These are phyloP conservation scores for Lactarius deliciosus DNA, from an alignment of 768 basidiomycete species.

Conservation along the genomic window DNA sequence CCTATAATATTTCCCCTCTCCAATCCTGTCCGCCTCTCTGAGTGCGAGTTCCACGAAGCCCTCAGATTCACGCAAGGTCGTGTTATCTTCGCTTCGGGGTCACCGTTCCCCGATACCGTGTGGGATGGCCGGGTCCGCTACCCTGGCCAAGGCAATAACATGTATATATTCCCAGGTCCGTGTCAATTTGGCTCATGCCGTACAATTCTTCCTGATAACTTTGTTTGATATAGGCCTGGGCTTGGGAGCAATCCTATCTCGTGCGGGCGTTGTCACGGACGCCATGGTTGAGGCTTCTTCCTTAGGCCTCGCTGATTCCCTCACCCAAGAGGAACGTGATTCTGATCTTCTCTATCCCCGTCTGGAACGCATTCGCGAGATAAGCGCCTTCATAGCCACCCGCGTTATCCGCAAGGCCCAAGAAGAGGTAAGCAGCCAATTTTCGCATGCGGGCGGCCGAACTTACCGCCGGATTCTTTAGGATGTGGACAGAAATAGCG, in stretches of 20 bases:
- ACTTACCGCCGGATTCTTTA: conserved; percentile 23
- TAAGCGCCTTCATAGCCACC: conserved; percentile 71
- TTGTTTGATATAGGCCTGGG: conserved; percentile 54
- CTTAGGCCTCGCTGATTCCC: conserved; percentile 71
- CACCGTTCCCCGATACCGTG: conserved; percentile 70
- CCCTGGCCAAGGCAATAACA: conserved; percentile 93
- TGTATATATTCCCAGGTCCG: conserved; percentile 78
- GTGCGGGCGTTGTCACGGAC: conserved; percentile 71
- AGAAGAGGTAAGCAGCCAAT: conserved; percentile 51
- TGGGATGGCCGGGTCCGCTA: conserved; percentile 58
- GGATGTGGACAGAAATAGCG: conserved; percentile 34
- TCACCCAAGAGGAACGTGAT: conserved; percentile 66
- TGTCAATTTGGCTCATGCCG: conserved; percentile 3
- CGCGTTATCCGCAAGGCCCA: conserved; percentile 81
- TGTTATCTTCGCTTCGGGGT: conserved; percentile 86
- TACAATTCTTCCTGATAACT: conserved; percentile 10
- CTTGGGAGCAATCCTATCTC: conserved; percentile 72
- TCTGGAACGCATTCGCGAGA: conserved; percentile 82
- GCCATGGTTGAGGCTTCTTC: conserved; percentile 88
- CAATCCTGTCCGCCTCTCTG: conserved; percentile 81
- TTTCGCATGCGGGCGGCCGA: conserved; percentile 5
- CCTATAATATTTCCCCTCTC: conserved; percentile 94
- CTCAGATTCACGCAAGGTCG: conserved; percentile 67
- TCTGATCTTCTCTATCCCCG: conserved; percentile 78
- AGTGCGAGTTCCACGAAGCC: conserved; percentile 78